Evolutionary conservation across 1,139 yeast genomes (phyloP), one percentile per base, ranked within the genome.

Genomic region (Blastobotrys apis): DNA sequence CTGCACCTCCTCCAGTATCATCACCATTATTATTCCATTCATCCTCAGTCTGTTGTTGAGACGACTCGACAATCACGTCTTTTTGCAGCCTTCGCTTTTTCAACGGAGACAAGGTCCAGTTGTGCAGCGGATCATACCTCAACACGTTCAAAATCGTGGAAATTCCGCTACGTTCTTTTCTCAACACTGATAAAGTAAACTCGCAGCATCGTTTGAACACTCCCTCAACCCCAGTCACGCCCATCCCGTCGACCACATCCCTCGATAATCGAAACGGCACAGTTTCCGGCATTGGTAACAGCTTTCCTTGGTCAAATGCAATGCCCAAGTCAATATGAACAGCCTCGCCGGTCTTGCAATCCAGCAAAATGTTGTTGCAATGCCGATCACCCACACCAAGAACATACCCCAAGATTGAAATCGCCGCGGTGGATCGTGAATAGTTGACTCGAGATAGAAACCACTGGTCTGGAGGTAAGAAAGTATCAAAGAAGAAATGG

Each of bases 331-430:
- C 99, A 56, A 94, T 94, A 62, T 94, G 98, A 23, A 94, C 81
- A 0, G 96, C 95, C 54, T 90, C 97, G 0, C 98, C 98, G 0
- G 85, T 74, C 13, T 60, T 60, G 43, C 73, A 71, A 60, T 94
- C 97, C n/a, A 94, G 60, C 47, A 94, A 65, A 35, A 94, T 83
- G 60, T 94, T 94, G 61, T 87, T 87, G 59, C 95, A 78, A 64
- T 94, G 99, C 21, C 99, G 72, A 61, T 94, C 99, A 2, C 99
- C 99, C 10, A 94, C 71, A 0, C 99, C 99, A 26, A 94, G 67
- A 9, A 90, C 72, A 60, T 85, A 75, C 0, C 98, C 98, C 17
- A 88, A 81, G 43, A 94, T 84, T 0, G 97, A 88, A 1, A 84
- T 77, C 0, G 88, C 77, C 0, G 97, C 97, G 3, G 86, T 72